Percentiles rank a stretch among this genome's conserved stretches.
Conservation (phyloP, 768 basidiomycete species). For the Kockovaella imperatae region DNA sequence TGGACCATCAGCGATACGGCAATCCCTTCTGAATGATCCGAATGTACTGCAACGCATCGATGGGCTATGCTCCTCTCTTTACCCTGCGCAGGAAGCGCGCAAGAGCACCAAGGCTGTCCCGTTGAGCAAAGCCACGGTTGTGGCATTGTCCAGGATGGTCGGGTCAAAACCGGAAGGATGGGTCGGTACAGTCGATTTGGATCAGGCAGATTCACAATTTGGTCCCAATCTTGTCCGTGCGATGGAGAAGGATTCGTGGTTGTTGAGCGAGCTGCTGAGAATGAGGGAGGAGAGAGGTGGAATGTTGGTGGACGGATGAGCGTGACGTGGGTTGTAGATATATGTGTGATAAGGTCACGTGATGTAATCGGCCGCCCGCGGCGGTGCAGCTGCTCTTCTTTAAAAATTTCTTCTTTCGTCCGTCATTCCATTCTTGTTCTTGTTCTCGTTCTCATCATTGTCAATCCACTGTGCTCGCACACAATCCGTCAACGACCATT, state of each 20-base stretch:
- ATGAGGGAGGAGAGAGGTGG: conserved; percentile 11
- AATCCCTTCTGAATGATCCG: conserved; percentile 21
- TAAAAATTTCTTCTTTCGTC: neutral
- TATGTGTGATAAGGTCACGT: conserved; percentile 4
- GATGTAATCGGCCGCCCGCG: conserved; percentile 1
- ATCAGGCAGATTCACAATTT: conserved; percentile 13
- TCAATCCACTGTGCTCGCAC: no score
- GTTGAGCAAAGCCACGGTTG: conserved; percentile 21
- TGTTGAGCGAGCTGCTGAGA: conserved; percentile 25
- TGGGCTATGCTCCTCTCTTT: conserved; percentile 32
- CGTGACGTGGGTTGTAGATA: no score
- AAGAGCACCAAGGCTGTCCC: conserved; percentile 9
- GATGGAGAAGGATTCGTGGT: conserved; percentile 25
- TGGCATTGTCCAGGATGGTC: conserved; percentile 13
- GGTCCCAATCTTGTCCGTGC: conserved; percentile 16
- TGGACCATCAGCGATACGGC: conserved; percentile 55
- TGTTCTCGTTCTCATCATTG: no score
- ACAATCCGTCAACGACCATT: no score
- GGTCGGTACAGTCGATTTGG: conserved; percentile 4
- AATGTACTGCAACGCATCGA: conserved; percentile 36
- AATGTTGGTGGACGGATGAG: no score
- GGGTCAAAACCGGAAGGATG: conserved; percentile 12
- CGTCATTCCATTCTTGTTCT: neutral
- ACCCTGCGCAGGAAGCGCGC: conserved; percentile 13
- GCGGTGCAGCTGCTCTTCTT: neutral